phyloP scores from a whole-genome alignment of 345 rosid genomes.

The Trapa incisa region DNA sequence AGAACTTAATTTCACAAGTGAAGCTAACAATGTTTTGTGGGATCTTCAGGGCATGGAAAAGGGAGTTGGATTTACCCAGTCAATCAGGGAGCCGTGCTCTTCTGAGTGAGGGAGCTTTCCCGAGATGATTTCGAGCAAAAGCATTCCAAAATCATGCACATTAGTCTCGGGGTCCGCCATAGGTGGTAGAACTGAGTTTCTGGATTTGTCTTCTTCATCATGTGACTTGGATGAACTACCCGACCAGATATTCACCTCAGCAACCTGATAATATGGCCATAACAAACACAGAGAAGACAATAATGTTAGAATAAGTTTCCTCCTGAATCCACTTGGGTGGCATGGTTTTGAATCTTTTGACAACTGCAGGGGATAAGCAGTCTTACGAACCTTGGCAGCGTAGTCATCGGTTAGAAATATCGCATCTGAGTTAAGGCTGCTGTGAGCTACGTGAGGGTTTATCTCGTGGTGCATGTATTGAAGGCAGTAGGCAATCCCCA shows the following conservation, averaged over 20 bases:
- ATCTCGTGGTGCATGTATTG: constrained; percentile 85
- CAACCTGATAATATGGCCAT: constrained; percentile 26
- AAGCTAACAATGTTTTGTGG: too few species aligned
- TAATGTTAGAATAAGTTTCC: neutral
- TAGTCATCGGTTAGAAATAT: constrained; percentile 78
- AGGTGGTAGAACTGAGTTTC: constrained; percentile 34
- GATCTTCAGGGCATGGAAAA: neutral
- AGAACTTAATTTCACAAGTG: too few species aligned
- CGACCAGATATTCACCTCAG: constrained; percentile 33
- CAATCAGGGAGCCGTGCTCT: constrained; percentile 50
- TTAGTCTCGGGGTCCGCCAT: constrained; percentile 44
- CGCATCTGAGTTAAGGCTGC: constrained; percentile 25
- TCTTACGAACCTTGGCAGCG: constrained; percentile 63
- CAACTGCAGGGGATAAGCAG: neutral
- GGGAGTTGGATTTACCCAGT: constrained; percentile 44
- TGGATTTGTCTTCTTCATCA: constrained; percentile 30
- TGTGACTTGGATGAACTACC: constrained; percentile 15
- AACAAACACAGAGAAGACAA: too few species aligned
- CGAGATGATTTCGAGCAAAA: constrained; percentile 76
- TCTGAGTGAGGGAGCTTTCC: constrained; percentile 66
- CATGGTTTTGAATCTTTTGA: too few species aligned
- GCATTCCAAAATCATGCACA: constrained; percentile 55
- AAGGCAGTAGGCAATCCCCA: constrained; percentile 89
- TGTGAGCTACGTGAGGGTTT: constrained; percentile 58
- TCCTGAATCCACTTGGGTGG: neutral